These are phyloP conservation scores for Dryas octopetala DNA, from an alignment of 306 rosid species.

Conservation along the genomic window DNA sequence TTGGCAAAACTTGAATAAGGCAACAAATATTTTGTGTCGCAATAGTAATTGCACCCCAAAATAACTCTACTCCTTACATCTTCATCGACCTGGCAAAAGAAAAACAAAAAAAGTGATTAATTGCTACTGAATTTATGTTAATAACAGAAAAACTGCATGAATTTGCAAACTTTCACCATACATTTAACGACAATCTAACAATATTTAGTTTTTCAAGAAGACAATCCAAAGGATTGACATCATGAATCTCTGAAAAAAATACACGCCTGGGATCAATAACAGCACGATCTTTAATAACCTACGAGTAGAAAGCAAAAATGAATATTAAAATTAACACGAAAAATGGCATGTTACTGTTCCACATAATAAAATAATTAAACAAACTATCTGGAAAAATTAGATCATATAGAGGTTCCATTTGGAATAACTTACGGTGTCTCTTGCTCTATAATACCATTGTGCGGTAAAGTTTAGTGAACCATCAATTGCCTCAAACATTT, in stretches of 20 bases:
- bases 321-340: not conserved
- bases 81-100: conserved; percentile 37
- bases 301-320: not conserved
- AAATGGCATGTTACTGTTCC: not conserved
- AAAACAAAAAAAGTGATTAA: not conserved
- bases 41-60: conserved; percentile 46
- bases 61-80: conserved; percentile 34
- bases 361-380: not conserved
- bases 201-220: conserved; percentile 44
- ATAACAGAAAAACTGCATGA: not conserved
- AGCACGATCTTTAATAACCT: conserved; percentile 52
- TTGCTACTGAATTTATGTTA: too few species aligned
- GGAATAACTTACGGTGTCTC: conserved; percentile 62
- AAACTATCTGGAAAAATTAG: not conserved
- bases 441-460: conserved; percentile 79
- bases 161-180: conserved; percentile 14
- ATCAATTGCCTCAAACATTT: conserved; percentile 65
- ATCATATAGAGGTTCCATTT: not conserved
- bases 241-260: conserved; percentile 65
- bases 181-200: conserved; percentile 40
- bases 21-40: conserved; percentile 54
- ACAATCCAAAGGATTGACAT: conserved; percentile 75
- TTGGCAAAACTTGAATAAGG: conserved; percentile 57
- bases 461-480: conserved; percentile 54
- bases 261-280: conserved; percentile 58